These are phyloP conservation scores for Mycena polygramma DNA, from an alignment of 768 basidiomycete species.

Conservation along the genomic window DNA sequence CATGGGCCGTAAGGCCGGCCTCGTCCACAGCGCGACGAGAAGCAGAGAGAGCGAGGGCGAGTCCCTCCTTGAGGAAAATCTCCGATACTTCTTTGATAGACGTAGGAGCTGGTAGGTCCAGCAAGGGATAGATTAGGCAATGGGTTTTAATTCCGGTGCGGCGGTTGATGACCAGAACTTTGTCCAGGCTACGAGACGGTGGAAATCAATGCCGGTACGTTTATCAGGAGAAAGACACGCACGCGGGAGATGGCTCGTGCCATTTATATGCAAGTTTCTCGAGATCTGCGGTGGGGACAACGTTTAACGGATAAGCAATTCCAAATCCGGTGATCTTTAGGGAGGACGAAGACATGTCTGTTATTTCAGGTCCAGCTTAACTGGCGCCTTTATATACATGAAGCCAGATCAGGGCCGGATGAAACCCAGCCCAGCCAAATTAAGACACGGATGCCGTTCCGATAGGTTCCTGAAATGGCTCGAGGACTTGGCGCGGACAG, in stretches of 20 bases:
- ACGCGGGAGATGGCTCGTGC: conserved; percentile 30
- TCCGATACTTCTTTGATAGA: conserved; percentile 29
- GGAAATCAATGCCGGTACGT: background rate
- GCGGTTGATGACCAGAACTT: conserved; percentile 29
- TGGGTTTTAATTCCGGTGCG: conserved; percentile 27
- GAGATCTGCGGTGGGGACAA: conserved; percentile 16
- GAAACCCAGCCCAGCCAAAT: too few relatives aligned
- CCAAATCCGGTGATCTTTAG: conserved; percentile 39
- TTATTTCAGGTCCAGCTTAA: background rate
- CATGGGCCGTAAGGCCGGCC: conserved; percentile 13
- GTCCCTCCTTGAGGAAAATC: conserved; percentile 24
- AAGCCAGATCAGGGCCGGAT: too few relatives aligned
- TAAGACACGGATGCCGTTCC: too few relatives aligned
- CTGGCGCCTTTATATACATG: too few relatives aligned
- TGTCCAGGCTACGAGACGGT: conserved; percentile 18
- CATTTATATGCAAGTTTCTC: conserved; percentile 25
- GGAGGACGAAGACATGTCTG: conserved; percentile 44
- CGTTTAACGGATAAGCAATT: conserved; percentile 19
- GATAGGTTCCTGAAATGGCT: too few relatives aligned
- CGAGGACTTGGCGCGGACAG: too few relatives aligned
- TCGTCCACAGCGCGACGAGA: conserved; percentile 18
- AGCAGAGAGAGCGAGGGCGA: conserved; percentile 22
- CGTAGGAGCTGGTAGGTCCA: conserved; percentile 10
- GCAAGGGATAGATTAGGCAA: conserved; percentile 12
- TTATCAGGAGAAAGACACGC: background rate